Evolutionary conservation across 768 basidiomycete genomes (phyloP), one percentile per base, ranked within the genome.

Genomic region (Naganishia kalamii): DNA sequence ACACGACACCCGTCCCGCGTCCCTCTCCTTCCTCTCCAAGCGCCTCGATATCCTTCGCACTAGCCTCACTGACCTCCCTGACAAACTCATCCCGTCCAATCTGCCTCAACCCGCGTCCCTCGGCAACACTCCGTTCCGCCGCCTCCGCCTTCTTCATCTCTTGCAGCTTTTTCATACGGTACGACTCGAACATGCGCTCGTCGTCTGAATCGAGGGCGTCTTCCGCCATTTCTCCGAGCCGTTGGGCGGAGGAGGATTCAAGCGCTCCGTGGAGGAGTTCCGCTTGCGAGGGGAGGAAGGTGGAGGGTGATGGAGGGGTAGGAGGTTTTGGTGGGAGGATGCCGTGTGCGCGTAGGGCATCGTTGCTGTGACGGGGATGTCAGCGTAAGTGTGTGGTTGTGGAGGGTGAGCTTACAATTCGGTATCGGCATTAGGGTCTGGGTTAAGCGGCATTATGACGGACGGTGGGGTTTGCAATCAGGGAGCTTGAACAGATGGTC

Each of bases 21-120:
- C 84, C 82, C 10, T 84, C 81, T n/a, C 84, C 82, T 10, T 84
- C 81, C 54, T 88, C 87, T 10, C 74, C 75, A 29, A 83, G 87
- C 7, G 83, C 83, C 35, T 70, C 70, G 60, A 88, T 85, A 68
- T 85, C 81, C 11, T 84, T 76, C 65, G 83, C 83, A 78, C 92
- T 97, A 3, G 90, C 90, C 67, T 98, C 93, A 0, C 92, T 98
- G 12, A 99, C 89, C 74, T 98, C 92, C 49, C 88, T 82, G 43
- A 89, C 94, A 78, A 97, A 99, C 75, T 96, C 93, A 17, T 92
- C 92, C 68, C 94, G 81, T 27, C 87, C 85, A 65, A 99, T 93
- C 51, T 49, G 48, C 37, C 66, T 30, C 87, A 50, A 96, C 57
- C 64, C 66, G 17, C 35, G 51, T 5, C 60, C 84, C 27, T 85